Percentiles rank a stretch among this genome's conserved stretches.
Conservation (phyloP, 2,329 filamentous ascomycete genomes). For the Fusarium solani-melongenae region DNA sequence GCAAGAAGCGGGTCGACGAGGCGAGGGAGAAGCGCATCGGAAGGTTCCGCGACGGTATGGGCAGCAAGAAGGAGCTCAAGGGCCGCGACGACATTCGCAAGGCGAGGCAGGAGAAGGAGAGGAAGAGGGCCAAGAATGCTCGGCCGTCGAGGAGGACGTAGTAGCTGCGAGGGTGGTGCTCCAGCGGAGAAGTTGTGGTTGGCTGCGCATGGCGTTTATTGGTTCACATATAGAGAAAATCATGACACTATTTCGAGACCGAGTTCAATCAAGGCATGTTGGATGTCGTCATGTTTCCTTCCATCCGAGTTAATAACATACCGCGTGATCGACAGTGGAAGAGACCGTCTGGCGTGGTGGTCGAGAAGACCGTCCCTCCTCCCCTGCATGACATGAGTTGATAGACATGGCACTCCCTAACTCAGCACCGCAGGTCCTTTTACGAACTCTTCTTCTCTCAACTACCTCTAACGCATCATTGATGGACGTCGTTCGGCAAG, state of each 20-base stretch:
- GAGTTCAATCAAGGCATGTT: not conserved
- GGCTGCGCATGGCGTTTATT: constrained; percentile 23
- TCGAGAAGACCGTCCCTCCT: not conserved
- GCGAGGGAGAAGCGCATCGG: constrained; percentile 87
- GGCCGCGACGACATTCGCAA: constrained; percentile 87
- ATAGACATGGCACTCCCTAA: not conserved
- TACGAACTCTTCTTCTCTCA: not conserved
- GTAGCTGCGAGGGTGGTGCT: not conserved
- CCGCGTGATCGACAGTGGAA: no score
- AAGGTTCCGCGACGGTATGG: constrained; percentile 76
- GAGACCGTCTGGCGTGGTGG: not conserved
- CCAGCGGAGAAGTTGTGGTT: not conserved
- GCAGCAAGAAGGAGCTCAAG: constrained; percentile 82
- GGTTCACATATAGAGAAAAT: constrained; percentile 29
- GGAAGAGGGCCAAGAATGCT: constrained; percentile 87
- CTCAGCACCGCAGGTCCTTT: not conserved
- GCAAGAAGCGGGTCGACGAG: constrained; percentile 89
- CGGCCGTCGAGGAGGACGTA: constrained; percentile 73
- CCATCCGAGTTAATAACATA: not conserved
- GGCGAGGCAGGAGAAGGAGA: constrained; percentile 80
- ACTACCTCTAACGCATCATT: no score
- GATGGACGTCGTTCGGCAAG: no score
- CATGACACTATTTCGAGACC: not conserved
- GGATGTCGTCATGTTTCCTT: not conserved
- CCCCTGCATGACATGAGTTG: not conserved